A percentile compares a stretch with the other conserved stretches of the same genome.
Conservation (phyloP, 2,329 filamentous ascomycete genomes). For the Eutypella sp. region DNA sequence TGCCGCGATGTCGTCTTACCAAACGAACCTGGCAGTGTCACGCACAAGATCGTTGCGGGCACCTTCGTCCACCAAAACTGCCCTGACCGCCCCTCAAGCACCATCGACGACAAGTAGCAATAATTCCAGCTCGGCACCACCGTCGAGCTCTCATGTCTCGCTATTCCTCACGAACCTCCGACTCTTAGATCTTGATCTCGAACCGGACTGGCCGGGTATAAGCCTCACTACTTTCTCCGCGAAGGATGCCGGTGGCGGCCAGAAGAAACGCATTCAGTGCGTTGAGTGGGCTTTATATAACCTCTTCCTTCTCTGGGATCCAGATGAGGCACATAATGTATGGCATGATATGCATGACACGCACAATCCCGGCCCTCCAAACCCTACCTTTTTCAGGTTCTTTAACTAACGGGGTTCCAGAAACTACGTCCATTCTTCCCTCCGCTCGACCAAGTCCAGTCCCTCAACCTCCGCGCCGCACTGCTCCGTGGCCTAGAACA, state of each 20-base stretch:
- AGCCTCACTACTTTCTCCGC: constrained; percentile 63
- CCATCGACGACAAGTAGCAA: constrained; percentile 25
- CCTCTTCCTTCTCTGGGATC: constrained; percentile 80
- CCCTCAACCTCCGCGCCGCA: constrained; percentile 80
- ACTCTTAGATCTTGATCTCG: constrained; percentile 72
- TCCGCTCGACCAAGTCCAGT: constrained; percentile 83
- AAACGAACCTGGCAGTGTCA: constrained; percentile 24
- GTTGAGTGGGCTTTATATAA: constrained; percentile 91
- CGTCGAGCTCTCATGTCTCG: constrained; percentile 47
- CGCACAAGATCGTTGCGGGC: constrained; percentile 25
- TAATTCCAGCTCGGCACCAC: constrained; percentile 17
- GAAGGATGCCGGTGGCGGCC: constrained; percentile 62
- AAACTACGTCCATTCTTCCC: constrained; percentile 91
- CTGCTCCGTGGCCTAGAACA: constrained; percentile 77
- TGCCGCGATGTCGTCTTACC: constrained; percentile 28
- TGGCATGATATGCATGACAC: too few relatives aligned
- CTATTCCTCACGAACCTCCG: constrained; percentile 81
- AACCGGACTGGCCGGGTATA: constrained; percentile 76
- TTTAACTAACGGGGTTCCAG: constrained; percentile 37
- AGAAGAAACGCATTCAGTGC: constrained; percentile 75
- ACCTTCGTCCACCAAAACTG: constrained; percentile 15
- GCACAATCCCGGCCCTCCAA: too few relatives aligned
- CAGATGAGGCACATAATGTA: constrained; percentile 68
- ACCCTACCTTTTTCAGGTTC: neutral
- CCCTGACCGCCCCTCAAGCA: constrained; percentile 24